These are phyloP conservation scores for Carpinus viminea DNA, from an alignment of 306 rosid species.

Conservation along the genomic window DNA sequence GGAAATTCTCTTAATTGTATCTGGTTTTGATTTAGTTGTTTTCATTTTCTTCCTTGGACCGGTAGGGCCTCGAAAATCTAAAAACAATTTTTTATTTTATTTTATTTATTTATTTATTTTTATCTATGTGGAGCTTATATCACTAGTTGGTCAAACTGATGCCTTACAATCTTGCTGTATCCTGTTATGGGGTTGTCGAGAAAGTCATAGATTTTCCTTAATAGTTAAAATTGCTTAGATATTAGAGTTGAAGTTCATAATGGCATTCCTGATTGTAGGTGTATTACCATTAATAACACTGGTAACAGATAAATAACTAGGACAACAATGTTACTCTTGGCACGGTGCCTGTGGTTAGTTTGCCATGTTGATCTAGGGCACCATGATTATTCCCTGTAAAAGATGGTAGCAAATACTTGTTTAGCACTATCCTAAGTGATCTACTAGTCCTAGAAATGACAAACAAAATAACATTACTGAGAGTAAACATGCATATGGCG, in stretches of 20 bases:
- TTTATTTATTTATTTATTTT: too few relatives aligned
- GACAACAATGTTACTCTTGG: neutral
- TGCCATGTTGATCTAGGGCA: conserved; percentile 12
- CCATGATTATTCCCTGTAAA: conserved; percentile 3
- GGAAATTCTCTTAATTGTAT: neutral
- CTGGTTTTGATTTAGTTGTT: neutral
- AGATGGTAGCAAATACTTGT: neutral
- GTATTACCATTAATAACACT: neutral
- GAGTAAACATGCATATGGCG: neutral
- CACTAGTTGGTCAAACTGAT: neutral
- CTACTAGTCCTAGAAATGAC: neutral
- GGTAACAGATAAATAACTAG: neutral
- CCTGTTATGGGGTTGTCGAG: neutral
- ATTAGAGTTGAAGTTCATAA: neutral
- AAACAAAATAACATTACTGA: neutral
- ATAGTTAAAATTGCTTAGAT: neutral
- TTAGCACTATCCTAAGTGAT: neutral
- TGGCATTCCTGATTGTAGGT: neutral
- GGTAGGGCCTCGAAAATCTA: neutral
- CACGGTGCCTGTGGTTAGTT: conserved; percentile 10
- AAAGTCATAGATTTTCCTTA: neutral
- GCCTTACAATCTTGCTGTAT: neutral
- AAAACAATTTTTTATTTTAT: neutral
- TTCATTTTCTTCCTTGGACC: neutral
- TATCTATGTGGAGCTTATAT: neutral